Evolutionary conservation across 139 green algal genomes (phyloP).

Genomic region (Astrephomene gubernaculifera): DNA sequence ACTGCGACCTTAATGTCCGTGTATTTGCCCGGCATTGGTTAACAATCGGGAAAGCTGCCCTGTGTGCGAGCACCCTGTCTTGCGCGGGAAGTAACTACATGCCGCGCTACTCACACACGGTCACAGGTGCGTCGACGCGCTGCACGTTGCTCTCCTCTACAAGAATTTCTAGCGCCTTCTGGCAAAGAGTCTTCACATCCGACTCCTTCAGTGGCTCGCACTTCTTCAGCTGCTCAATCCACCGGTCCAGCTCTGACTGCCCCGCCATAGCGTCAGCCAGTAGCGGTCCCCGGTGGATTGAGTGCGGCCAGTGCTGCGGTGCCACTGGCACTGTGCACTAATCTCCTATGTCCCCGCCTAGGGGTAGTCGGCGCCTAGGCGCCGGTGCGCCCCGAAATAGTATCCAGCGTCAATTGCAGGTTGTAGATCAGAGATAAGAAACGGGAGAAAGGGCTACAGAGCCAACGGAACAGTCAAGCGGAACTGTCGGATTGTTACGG

Average conservation of each 20-base stretch:
- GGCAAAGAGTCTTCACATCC: slow-evolving; percentile 96
- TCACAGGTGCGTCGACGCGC: slow-evolving; percentile 95
- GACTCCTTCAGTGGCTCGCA: slow-evolving; percentile 95
- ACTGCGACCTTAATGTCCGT: background rate
- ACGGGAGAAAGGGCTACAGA: background rate
- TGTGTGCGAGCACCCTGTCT: background rate
- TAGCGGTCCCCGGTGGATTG: slow-evolving; percentile 6
- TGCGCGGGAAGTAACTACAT: slow-evolving; percentile 8
- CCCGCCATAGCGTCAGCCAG: slow-evolving; percentile 14
- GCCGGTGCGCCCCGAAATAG: background rate
- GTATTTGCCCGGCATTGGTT: background rate
- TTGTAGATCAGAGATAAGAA: background rate
- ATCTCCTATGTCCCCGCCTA: background rate
- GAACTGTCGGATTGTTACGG: no score
- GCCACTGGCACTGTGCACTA: background rate
- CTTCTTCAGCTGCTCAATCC: slow-evolving; percentile 95
- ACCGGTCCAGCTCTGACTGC: slow-evolving; percentile 81
- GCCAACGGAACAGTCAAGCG: background rate
- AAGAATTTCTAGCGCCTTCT: slow-evolving; percentile 93
- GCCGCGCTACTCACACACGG: slow-evolving; percentile 82
- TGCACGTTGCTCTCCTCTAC: slow-evolving; percentile 99
- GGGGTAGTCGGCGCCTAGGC: slow-evolving; percentile 9
- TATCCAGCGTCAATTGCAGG: background rate
- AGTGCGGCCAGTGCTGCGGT: background rate
- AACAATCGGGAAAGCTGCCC: no score